A percentile compares a stretch with the other conserved stretches of the same genome.
Conservation (phyloP, 169 alveolate genomes). For the Cryptosporidium andersoni region DNA sequence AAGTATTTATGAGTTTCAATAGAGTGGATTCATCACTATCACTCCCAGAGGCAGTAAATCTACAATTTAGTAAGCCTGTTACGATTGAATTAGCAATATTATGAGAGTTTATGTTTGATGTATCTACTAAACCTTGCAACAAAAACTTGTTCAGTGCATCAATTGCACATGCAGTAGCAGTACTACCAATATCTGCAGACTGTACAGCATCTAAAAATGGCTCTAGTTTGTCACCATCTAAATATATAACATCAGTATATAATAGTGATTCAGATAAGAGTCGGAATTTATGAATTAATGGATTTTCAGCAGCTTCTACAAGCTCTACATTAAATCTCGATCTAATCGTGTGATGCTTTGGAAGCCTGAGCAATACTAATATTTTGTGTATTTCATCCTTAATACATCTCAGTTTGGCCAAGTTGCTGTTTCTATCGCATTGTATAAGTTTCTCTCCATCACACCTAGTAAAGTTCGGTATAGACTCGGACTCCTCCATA, state of each 20-base stretch:
- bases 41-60: constrained; percentile 38
- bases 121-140: not conserved
- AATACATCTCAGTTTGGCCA: constrained; percentile 11
- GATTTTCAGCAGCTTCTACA: constrained; percentile 6
- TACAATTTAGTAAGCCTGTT: constrained; percentile 41
- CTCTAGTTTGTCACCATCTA: constrained; percentile 38
- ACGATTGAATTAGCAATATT: constrained; percentile 4
- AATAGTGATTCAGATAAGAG: constrained; percentile 11
- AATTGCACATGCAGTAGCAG: constrained; percentile 53
- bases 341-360: constrained; percentile 6
- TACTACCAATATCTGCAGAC: constrained; percentile 50
- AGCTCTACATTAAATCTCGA: constrained; percentile 30
- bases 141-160: constrained; percentile 37
- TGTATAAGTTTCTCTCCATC: not conserved
- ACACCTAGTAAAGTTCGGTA: constrained; percentile 9
- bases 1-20: constrained; percentile 15
- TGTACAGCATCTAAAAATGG: constrained; percentile 66
- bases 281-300: constrained; percentile 39
- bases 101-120: not conserved
- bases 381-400: constrained; percentile 38
- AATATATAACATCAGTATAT: not conserved
- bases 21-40: constrained; percentile 61
- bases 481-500: constrained; percentile 40
- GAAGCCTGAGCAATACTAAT: not conserved
- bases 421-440: not conserved